Evolutionary conservation across 805 yeast species (phyloP).

Genomic region (Wickerhamiella lipophila): DNA sequence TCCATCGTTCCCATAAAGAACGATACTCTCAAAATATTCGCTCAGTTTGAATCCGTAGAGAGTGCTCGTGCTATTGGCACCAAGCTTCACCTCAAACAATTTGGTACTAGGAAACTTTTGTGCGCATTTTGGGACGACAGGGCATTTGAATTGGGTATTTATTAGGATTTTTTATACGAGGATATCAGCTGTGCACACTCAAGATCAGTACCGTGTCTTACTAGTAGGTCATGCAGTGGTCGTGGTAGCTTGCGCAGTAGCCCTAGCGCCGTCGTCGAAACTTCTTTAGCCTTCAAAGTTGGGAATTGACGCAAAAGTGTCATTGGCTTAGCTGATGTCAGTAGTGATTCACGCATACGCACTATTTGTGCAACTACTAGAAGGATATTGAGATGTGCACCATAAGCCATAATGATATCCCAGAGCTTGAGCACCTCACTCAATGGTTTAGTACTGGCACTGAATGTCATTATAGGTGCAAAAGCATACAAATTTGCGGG

Average conservation of each 20-base stretch:
- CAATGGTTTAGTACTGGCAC: slow-evolving; percentile 82
- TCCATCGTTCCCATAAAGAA: not conserved
- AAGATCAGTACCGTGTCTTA: slow-evolving; percentile 48
- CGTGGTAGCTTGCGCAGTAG: slow-evolving; percentile 65
- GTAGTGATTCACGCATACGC: slow-evolving; percentile 49
- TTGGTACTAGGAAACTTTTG: slow-evolving; percentile 42
- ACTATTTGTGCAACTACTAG: slow-evolving; percentile 75
- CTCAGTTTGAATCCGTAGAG: not conserved
- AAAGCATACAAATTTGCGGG: slow-evolving; percentile 82
- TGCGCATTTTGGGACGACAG: slow-evolving; percentile 47
- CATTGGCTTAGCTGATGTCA: slow-evolving; percentile 59
- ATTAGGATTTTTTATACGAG: slow-evolving; percentile 6
- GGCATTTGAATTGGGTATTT: slow-evolving; percentile 33
- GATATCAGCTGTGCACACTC: not conserved
- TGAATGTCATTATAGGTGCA: slow-evolving; percentile 54
- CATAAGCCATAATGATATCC: slow-evolving; percentile 88
- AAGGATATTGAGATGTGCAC: slow-evolving; percentile 74
- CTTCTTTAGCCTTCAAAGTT: slow-evolving; percentile 52
- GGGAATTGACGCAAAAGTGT: slow-evolving; percentile 62
- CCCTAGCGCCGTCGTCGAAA: slow-evolving; percentile 66
- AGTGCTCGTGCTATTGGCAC: not conserved
- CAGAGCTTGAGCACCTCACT: slow-evolving; percentile 62
- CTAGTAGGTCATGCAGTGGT: slow-evolving; percentile 47
- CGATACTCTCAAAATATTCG: not conserved
- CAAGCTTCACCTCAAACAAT: not conserved